Evolutionary conservation across 23 red algal species (phyloP).

Genomic region (Gracilaria domingensis): DNA sequence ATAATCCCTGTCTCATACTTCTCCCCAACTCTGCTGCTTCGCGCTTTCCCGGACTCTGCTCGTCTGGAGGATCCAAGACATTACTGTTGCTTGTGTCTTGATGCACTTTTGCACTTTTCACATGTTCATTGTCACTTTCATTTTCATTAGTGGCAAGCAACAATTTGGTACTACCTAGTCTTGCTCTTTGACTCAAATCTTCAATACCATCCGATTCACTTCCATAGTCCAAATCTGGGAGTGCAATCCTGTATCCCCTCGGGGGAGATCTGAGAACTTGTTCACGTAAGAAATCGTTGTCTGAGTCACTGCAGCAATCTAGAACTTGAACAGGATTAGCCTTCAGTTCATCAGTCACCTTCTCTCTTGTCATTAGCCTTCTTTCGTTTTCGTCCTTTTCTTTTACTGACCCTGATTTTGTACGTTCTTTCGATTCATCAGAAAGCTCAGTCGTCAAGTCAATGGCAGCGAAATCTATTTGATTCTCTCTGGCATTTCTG

Average conservation of each 20-base stretch:
- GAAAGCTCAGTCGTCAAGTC: slow-evolving; percentile 8
- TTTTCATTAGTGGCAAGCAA: neutral
- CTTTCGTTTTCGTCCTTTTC: neutral
- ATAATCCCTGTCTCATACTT: neutral
- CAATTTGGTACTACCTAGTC: neutral
- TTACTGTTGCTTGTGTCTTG: neutral
- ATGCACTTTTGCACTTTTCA: neutral
- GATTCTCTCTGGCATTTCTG: neutral
- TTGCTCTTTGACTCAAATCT: slow-evolving; percentile 12
- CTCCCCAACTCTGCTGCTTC: neutral
- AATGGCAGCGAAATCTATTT: neutral
- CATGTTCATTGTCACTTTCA: neutral
- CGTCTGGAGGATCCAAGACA: neutral
- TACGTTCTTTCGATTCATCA: neutral
- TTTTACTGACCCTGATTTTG: neutral
- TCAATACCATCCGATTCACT: neutral
- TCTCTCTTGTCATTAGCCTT: neutral
- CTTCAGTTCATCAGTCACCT: neutral
- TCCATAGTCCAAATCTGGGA: slow-evolving; percentile 3
- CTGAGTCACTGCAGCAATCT: slow-evolving; percentile 22
- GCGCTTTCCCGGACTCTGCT: neutral
- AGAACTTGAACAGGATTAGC: neutral
- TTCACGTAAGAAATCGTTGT: neutral
- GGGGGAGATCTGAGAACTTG: neutral
- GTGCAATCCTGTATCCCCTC: neutral